Percentiles rank a stretch among this genome's conserved stretches.
Conservation (phyloP, 2,329 filamentous ascomycete species). For the Lasiodiplodia sp. region DNA sequence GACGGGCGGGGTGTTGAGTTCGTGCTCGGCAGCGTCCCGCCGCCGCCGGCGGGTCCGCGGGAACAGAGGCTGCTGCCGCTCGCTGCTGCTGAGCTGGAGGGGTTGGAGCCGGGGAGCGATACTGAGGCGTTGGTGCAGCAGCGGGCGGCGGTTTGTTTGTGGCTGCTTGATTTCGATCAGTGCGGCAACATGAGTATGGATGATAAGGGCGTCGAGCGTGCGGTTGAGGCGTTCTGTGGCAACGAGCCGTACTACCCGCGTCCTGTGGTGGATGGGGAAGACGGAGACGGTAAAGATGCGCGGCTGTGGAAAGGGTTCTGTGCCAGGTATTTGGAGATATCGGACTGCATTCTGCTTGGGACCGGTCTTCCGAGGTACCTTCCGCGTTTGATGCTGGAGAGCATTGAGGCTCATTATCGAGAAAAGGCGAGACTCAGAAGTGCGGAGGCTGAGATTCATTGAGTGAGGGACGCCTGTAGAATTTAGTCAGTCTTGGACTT, state of each 20-base stretch:
- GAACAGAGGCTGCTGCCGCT: neutral
- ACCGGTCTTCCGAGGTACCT: neutral
- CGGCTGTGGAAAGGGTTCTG: neutral
- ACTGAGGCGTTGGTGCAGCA: neutral
- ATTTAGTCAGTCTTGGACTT: too few relatives aligned
- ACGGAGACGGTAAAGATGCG: neutral
- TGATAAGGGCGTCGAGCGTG: constrained; percentile 51
- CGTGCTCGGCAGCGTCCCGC: constrained; percentile 51
- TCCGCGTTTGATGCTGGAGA: neutral
- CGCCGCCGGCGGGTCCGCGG: too few relatives aligned
- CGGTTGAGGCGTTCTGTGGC: constrained; percentile 53
- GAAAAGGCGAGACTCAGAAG: neutral
- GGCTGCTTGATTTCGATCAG: constrained; percentile 66
- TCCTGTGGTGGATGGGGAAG: neutral
- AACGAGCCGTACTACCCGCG: constrained; percentile 62
- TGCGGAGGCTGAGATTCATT: too few relatives aligned
- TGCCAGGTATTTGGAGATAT: neutral
- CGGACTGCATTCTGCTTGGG: neutral
- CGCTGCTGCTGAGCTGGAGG: neutral
- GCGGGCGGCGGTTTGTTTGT: constrained; percentile 33
- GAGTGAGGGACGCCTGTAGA: too few relatives aligned
- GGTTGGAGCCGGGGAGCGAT: neutral
- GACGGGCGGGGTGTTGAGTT: constrained; percentile 66
- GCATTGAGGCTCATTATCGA: neutral
- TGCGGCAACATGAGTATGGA: constrained; percentile 56